A percentile compares a stretch with the other conserved stretches of the same genome.
phyloP scores from a whole-genome alignment of 2,329 filamentous ascomycete genomes.

The Ophiostoma fasciatum region DNA sequence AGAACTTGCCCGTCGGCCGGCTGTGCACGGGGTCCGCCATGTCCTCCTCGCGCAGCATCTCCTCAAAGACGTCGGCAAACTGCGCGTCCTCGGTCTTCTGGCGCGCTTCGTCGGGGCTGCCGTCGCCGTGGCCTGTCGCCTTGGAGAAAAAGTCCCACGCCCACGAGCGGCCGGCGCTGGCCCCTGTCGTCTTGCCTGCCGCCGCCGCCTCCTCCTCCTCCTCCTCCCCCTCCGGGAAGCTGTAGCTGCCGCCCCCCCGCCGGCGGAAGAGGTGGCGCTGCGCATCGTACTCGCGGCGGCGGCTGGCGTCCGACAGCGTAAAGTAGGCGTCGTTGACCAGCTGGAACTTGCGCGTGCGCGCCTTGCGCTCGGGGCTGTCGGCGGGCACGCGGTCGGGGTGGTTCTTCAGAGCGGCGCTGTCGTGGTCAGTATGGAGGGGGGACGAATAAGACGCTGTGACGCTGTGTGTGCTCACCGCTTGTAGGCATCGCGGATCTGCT shows the following conservation, averaged over 20 bases:
- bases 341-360: slow-evolving; percentile 52
- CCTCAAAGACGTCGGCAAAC: slow-evolving; percentile 76
- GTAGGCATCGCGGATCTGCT: slow-evolving; percentile 87
- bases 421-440: neutral
- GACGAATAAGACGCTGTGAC: slow-evolving; percentile 3
- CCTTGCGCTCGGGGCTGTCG: slow-evolving; percentile 67
- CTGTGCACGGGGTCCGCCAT: slow-evolving; percentile 57
- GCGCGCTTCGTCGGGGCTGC: slow-evolving; percentile 21
- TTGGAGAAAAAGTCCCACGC: slow-evolving; percentile 47
- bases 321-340: slow-evolving; percentile 31
- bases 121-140: slow-evolving; percentile 16
- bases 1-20: slow-evolving; percentile 58
- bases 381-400: slow-evolving; percentile 82
- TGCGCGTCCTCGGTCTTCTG: slow-evolving; percentile 57
- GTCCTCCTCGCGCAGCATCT: slow-evolving; percentile 78
- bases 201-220: slow-evolving; percentile 26
- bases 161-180: slow-evolving; percentile 47
- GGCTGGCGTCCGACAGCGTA: slow-evolving; percentile 58
- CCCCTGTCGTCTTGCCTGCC: slow-evolving; percentile 25
- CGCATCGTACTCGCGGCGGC: slow-evolving; percentile 73
- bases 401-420: slow-evolving; percentile 72
- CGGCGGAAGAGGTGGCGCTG: slow-evolving; percentile 39
- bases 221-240: slow-evolving; percentile 17
- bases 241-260: slow-evolving; percentile 1
- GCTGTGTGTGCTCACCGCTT: no score